Evolutionary conservation across 1,139 yeast species (phyloP), one percentile per base, ranked within the genome.

Genomic region (Suhomyces taliae): DNA sequence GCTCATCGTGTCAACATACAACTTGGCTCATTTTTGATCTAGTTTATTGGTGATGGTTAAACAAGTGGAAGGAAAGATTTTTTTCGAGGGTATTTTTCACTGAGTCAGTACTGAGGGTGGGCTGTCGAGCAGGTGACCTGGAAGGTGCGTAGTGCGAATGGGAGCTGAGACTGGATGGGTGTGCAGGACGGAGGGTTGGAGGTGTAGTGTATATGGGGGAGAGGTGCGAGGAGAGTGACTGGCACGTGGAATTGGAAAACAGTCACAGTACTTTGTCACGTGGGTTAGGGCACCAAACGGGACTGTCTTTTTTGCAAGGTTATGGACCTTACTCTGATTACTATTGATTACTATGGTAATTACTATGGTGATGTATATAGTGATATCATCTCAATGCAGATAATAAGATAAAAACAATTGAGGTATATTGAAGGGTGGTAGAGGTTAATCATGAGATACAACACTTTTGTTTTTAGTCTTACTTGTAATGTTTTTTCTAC

Each of bases 1-100:
- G 24, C 3, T 19, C 24, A 19, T 19, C 24, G 24, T 19, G 24
- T 19, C 24, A 51, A 65, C 70, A 64, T 65, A 65, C 70, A 56
- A 56, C 57, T 64, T 59, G 66, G 64, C 67, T 65, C 70, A 66
- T 66, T 63, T 54, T 65, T 60, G 61, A 57, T 62, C 60, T 60
- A 59, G 53, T 56, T 55, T 51, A 53, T 61, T 53, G 63, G 61
- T 62, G 63, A 54, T 59, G 50, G 51, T 49, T 48, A 52, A 54
- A 46, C 49, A 52, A 50, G 46, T 46, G 44, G 51, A 42, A 44
- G 52, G 52, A 52, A 56, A 57, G 58, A 52, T 47, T 54, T 52
- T 59, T 53, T 53, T 52, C 53, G 48, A 49, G 32, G 43, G 51
- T 48, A 49, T 52, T 52, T 53, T 52, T 53, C 50, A 47, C 50